These are phyloP conservation scores for Tetrahymena thermophila DNA, from an alignment of 73 alveolate genomes.

Conservation along the genomic window DNA sequence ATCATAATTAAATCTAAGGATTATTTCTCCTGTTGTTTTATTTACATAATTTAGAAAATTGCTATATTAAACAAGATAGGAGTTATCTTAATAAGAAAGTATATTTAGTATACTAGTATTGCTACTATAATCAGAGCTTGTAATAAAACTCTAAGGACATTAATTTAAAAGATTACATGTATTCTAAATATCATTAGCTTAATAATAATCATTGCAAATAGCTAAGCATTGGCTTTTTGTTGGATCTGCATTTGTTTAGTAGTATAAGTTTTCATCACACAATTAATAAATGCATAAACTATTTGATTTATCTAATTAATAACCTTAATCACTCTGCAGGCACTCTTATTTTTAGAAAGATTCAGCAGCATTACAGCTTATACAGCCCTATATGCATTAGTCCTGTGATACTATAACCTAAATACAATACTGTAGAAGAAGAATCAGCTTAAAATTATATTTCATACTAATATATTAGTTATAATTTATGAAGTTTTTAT, in stretches of 20 bases:
- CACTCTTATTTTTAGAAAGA: not conserved
- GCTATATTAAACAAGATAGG: not conserved
- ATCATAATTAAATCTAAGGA: not conserved
- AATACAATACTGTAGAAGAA: not conserved
- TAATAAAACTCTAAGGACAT: not conserved
- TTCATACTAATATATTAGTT: not conserved
- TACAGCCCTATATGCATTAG: not conserved
- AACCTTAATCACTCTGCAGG: not conserved
- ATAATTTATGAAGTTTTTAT: not conserved
- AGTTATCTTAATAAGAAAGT: not conserved
- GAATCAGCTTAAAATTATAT: too few relatives aligned
- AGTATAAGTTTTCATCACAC: not conserved
- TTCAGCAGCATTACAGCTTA: not conserved
- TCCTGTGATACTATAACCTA: not conserved
- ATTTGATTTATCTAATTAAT: not conserved
- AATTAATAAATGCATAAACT: not conserved
- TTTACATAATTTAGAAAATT: not conserved
- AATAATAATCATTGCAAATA: not conserved
- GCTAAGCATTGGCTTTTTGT: not conserved
- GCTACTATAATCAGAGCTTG: not conserved
- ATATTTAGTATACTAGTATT: not conserved
- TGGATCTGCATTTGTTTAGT: not conserved
- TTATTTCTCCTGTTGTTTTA: not conserved
- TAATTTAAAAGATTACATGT: not conserved
- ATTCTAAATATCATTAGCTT: not conserved